Conservation (phyloP, 2,329 filamentous ascomycete species). For the Phyllosticta capitalensis region DNA sequence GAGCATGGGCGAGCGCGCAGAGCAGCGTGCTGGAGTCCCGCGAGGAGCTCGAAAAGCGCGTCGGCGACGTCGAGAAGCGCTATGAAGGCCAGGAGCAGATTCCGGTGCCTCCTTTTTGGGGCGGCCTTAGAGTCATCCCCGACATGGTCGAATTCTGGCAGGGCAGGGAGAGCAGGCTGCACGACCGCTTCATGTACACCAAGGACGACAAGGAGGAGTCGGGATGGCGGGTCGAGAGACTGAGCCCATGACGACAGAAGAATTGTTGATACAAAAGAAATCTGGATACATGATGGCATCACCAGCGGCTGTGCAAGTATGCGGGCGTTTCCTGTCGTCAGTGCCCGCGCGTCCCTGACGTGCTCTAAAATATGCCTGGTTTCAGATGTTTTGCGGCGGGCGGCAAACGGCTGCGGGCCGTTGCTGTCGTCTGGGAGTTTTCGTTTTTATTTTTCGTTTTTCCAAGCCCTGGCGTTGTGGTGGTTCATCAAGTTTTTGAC, state of each 20-base stretch:
- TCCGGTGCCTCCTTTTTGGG: conserved; percentile 90
- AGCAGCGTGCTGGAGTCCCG: conserved; percentile 65
- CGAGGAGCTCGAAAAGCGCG: conserved; percentile 64
- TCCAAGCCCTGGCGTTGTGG: background rate
- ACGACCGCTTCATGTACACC: conserved; percentile 86
- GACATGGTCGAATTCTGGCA: conserved; percentile 94
- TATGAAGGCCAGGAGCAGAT: conserved; percentile 73
- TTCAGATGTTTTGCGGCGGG: background rate
- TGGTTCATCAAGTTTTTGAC: background rate
- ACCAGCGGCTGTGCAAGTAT: background rate
- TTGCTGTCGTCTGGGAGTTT: no score
- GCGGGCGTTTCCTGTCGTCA: background rate
- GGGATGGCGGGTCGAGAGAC: conserved; percentile 59
- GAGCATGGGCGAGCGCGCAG: conserved; percentile 90
- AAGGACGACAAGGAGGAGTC: conserved; percentile 41
- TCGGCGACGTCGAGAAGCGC: conserved; percentile 62
- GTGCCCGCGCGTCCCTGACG: background rate
- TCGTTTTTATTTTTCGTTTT: no score
- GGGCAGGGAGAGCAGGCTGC: conserved; percentile 77
- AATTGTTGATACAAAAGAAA: background rate
- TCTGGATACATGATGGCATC: background rate
- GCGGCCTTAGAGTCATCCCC: conserved; percentile 76
- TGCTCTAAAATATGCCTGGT: background rate
- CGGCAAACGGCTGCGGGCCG: background rate
- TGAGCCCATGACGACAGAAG: conserved; percentile 52